A percentile compares a stretch with the other conserved stretches of the same genome.
Conservation (phyloP, 305 asterid species). For the Fraxinus latifolia region DNA sequence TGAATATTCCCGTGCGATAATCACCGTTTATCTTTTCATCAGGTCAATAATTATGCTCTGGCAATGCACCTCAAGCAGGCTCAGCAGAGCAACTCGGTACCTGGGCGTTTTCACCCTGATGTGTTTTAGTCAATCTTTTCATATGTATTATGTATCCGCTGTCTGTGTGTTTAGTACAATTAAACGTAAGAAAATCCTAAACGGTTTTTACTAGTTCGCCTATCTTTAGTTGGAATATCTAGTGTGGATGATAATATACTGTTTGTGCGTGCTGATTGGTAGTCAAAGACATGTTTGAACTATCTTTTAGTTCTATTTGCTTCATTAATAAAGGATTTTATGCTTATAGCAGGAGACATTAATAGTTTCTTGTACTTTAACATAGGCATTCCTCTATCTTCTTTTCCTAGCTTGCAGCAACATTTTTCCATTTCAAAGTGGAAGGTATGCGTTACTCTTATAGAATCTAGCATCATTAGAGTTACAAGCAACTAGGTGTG, state of each 20-base stretch:
- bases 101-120: slow-evolving; percentile 81
- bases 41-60: slow-evolving; percentile 84
- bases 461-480: neutral
- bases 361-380: neutral
- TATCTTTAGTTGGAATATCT: neutral
- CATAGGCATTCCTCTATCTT: neutral
- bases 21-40: slow-evolving; percentile 20
- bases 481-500: neutral
- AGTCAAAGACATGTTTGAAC: neutral
- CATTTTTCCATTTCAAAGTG: neutral
- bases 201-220: neutral
- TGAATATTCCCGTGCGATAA: neutral
- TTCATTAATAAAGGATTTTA: neutral
- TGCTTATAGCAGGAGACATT: neutral
- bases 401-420: neutral
- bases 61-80: slow-evolving; percentile 92
- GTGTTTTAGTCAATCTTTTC: slow-evolving; percentile 45
- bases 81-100: slow-evolving; percentile 63
- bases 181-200: neutral
- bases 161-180: neutral
- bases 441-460: neutral
- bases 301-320: neutral
- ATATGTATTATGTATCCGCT: neutral
- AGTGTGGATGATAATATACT: neutral
- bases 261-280: neutral